Percentiles rank a stretch among this genome's conserved stretches.
Evolutionary conservation across 2,329 filamentous ascomycete genomes (phyloP).

Genomic region (Pseudocercospora fuligena): DNA sequence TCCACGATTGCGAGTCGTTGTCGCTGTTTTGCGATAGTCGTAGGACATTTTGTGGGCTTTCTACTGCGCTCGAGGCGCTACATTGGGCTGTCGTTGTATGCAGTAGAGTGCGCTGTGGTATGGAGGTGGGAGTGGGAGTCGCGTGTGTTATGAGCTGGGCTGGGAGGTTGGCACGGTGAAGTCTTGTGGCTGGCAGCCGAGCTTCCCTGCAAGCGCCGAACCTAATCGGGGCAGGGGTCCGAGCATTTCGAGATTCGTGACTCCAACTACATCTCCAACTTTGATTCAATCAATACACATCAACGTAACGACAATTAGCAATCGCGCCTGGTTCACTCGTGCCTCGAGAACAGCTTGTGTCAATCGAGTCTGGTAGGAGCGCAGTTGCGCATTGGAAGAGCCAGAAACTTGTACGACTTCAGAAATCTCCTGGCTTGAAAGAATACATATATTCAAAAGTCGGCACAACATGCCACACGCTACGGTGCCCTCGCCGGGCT

Average conservation of each 20-base stretch:
- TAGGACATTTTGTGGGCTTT: constrained; percentile 43
- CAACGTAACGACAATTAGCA: too few species aligned
- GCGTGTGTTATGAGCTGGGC: neutral
- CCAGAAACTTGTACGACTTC: too few species aligned
- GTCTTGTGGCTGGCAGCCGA: neutral
- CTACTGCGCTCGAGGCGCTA: constrained; percentile 6
- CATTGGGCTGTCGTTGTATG: constrained; percentile 1
- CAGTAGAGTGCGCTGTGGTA: neutral
- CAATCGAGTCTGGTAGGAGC: too few species aligned
- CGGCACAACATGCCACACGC: constrained; percentile 71
- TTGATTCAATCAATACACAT: too few species aligned
- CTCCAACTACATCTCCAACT: neutral
- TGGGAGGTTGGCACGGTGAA: constrained; percentile 7
- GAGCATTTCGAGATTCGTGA: neutral
- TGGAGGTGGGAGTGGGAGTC: neutral
- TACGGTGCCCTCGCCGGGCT: constrained; percentile 73
- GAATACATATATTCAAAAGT: neutral
- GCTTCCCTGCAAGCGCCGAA: constrained; percentile 1
- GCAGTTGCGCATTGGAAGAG: too few species aligned
- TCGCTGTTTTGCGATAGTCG: constrained; percentile 50
- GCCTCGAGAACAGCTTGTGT: too few species aligned
- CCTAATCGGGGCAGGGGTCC: neutral
- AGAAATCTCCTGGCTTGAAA: too few species aligned
- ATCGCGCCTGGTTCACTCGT: too few species aligned
- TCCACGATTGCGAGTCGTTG: constrained; percentile 54